Conservation (phyloP, 176 grass and related monocot species). For the Thinopyrum elongatum region DNA sequence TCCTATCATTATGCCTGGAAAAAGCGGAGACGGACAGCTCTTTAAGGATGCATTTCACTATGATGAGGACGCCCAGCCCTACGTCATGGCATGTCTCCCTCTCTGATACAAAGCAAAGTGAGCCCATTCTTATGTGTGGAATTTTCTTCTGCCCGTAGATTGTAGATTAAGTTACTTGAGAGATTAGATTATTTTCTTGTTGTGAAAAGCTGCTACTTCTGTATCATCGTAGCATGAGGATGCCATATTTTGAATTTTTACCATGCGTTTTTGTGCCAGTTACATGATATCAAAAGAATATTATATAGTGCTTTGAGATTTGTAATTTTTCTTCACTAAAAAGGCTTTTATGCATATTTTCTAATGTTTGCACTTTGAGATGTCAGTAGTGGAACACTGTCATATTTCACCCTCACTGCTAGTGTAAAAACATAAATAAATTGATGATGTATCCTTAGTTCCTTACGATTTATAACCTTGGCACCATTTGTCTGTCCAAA, state of each 20-base stretch:
- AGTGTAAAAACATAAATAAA: background rate
- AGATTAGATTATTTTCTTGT: no score
- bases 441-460: background rate
- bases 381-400: background rate
- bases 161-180: background rate
- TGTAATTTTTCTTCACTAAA: no score
- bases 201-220: no score
- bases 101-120: background rate
- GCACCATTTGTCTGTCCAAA: no score
- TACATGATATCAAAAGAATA: background rate
- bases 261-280: background rate
- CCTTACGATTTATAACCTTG: background rate
- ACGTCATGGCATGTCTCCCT: background rate
- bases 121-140: background rate
- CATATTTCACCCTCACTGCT: background rate
- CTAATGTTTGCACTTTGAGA: no score
- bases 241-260: background rate
- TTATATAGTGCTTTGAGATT: background rate
- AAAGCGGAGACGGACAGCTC: background rate
- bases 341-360: no score
- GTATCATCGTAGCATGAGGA: background rate
- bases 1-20: background rate
- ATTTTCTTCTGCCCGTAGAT: background rate
- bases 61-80: background rate
- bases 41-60: background rate